Conservation (phyloP, 2,329 filamentous ascomycete species). For the Lomentospora prolificans region DNA sequence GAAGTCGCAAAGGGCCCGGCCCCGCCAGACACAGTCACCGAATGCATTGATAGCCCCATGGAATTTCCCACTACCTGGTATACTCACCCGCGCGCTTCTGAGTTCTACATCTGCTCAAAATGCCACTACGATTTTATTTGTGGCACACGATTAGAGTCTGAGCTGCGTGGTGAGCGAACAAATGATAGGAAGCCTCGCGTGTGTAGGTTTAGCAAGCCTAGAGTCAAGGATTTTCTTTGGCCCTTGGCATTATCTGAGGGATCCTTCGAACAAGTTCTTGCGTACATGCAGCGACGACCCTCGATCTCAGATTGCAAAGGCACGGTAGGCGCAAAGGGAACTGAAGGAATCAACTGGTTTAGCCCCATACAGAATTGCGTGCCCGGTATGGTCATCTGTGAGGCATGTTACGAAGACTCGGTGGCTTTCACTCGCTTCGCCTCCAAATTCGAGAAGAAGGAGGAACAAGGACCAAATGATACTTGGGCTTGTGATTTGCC, state of each 20-base stretch:
- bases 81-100: neutral
- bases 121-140: neutral
- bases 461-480: neutral
- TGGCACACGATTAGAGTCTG: neutral
- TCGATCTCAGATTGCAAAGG: neutral
- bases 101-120: neutral
- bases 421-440: neutral
- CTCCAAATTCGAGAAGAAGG: neutral
- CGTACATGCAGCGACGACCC: neutral
- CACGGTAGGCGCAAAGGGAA: neutral
- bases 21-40: neutral
- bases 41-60: neutral
- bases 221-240: neutral
- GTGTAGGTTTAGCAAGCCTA: neutral
- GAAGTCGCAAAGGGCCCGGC: neutral
- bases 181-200: neutral
- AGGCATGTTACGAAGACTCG: neutral
- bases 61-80: neutral
- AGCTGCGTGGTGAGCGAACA: neutral
- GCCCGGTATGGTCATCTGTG: neutral
- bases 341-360: neutral
- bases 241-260: neutral
- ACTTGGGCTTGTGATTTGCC: neutral
- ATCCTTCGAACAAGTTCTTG: neutral
- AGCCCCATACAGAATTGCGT: neutral